phyloP scores from a whole-genome alignment of 805 yeast species.

The Saccharomycopsis sp. region DNA sequence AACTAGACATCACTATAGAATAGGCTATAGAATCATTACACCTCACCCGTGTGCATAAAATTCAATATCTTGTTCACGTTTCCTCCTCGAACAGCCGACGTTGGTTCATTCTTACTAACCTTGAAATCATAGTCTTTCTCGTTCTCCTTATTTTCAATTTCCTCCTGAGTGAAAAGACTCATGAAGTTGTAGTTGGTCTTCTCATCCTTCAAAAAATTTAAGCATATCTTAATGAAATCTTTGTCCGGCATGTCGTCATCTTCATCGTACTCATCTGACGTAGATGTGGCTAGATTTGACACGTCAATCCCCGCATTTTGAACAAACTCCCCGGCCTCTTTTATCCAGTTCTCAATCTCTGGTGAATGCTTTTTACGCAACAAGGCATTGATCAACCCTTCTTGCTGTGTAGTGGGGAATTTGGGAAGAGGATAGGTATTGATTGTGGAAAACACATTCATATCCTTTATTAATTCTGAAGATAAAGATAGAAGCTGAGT shows the following conservation, averaged over 20 bases:
- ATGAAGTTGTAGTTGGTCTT: conserved; percentile 15
- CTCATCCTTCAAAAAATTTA: conserved; percentile 12
- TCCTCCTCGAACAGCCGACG: conserved; percentile 2
- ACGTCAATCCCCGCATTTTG: conserved; percentile 10
- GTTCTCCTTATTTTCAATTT: conserved; percentile 14
- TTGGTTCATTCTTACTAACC: conserved; percentile 3
- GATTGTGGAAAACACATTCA: conserved; percentile 52
- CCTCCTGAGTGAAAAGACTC: conserved; percentile 19
- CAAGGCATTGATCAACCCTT: conserved; percentile 74
- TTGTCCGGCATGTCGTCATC: background rate
- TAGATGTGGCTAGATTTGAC: background rate
- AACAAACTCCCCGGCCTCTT: conserved; percentile 29
- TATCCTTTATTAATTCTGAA: conserved; percentile 54
- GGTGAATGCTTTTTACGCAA: conserved; percentile 84
- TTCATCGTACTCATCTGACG: conserved; percentile 1
- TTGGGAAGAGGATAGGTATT: conserved; percentile 78
- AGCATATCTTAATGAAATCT: conserved; percentile 12
- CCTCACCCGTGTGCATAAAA: conserved; percentile 18
- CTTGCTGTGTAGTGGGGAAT: conserved; percentile 82
- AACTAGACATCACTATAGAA: background rate
- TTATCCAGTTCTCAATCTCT: conserved; percentile 84
- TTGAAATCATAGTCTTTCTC: conserved; percentile 8
- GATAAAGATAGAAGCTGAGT: conserved; percentile 82
- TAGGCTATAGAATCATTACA: background rate
- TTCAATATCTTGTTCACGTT: conserved; percentile 13